Conservation (phyloP, 768 basidiomycete species). For the Tubosaeta sp. region DNA sequence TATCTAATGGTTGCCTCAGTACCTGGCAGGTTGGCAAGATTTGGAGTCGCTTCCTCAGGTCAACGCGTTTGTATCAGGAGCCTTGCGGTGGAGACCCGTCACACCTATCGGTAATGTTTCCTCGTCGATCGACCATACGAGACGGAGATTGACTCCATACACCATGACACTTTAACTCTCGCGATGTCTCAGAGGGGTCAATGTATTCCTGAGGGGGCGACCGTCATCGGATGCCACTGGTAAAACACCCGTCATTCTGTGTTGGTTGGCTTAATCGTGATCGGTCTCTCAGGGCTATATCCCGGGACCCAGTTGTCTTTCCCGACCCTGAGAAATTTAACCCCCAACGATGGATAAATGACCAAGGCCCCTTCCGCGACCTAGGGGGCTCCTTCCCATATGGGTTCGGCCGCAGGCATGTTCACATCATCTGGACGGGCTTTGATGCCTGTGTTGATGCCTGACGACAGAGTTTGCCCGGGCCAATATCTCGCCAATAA, state of each 20-base stretch:
- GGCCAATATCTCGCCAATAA: conserved; percentile 47
- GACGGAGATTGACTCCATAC: not conserved
- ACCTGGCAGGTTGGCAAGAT: conserved; percentile 32
- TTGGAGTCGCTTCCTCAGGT: conserved; percentile 30
- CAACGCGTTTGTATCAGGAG: conserved; percentile 33
- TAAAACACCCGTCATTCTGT: not conserved
- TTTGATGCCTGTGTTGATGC: not conserved
- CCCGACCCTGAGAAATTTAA: conserved; percentile 38
- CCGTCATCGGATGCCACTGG: conserved; percentile 17
- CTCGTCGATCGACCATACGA: not conserved
- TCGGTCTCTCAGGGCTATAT: conserved; percentile 11
- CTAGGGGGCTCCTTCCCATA: conserved; percentile 35
- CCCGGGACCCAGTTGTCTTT: conserved; percentile 16
- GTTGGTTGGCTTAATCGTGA: not conserved
- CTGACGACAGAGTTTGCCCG: conserved; percentile 46
- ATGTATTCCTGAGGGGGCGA: conserved; percentile 19
- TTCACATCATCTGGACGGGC: not conserved
- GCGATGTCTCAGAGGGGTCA: conserved; percentile 12
- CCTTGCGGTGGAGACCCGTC: conserved; percentile 34
- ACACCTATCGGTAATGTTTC: conserved; percentile 17
- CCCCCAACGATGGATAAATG: conserved; percentile 49
- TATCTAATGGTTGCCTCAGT: conserved; percentile 16
- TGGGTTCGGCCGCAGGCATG: conserved; percentile 45
- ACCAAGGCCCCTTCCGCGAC: conserved; percentile 27
- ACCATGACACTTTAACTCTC: too few relatives aligned